Evolutionary conservation across 2,329 filamentous ascomycete genomes (phyloP).

Genomic region (Basipetospora chlamydospora): DNA sequence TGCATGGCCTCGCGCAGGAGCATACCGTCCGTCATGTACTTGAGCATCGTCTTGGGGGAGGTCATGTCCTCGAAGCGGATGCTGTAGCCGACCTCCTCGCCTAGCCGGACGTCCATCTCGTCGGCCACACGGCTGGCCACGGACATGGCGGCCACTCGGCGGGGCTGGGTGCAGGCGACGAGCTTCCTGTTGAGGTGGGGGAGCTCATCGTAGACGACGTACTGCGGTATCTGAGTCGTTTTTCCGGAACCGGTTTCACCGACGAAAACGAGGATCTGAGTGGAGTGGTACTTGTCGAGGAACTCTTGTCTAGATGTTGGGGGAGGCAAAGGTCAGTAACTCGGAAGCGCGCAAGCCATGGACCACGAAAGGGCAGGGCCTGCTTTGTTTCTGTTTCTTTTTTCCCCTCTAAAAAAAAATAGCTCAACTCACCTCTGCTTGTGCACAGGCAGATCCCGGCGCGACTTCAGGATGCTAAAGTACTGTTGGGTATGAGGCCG

Average conservation of each 20-base stretch:
- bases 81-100: constrained; percentile 93
- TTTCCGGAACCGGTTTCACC: constrained; percentile 99
- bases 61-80: constrained; percentile 98
- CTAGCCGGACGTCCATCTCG: constrained; percentile 86
- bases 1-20: constrained; percentile 92
- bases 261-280: constrained; percentile 94
- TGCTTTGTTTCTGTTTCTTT: no score
- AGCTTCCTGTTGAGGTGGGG: constrained; percentile 77
- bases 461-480: constrained; percentile 72
- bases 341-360: no score
- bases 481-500: constrained; percentile 66
- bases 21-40: constrained; percentile 99
- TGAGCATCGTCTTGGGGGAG: constrained; percentile 73
- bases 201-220: constrained; percentile 92
- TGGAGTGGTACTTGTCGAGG: constrained; percentile 78
- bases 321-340: no score
- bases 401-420: no score
- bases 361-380: no score
- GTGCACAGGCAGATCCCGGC: constrained; percentile 79
- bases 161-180: constrained; percentile 92
- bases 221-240: constrained; percentile 97
- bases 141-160: constrained; percentile 96
- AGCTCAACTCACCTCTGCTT: constrained; percentile 70
- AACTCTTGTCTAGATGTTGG: constrained; percentile 74
- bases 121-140: constrained; percentile 95